Evolutionary conservation across 495 filamentous ascomycete species (phyloP), one percentile per base, ranked within the genome.

Genomic region (Xylaria bambusicola): DNA sequence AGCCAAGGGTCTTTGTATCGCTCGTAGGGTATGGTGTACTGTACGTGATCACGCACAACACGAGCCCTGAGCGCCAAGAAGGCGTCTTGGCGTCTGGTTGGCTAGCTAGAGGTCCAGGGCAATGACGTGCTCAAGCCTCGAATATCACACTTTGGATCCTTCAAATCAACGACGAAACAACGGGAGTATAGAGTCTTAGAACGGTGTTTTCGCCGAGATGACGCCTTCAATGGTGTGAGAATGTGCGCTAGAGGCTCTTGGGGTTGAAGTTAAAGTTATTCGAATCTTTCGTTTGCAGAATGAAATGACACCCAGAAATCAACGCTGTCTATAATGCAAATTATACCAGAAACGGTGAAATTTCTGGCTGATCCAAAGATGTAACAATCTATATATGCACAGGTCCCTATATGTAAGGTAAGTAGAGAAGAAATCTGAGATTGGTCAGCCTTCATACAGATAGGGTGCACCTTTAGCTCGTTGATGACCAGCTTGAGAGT

Each of bases 61-160:
- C 46, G 13, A 51, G 13, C 57, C 49, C 49, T 47, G 38, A 52
- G 29, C 40, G 49, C 36, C 56, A 42, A 58, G 49, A 50, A 21
- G 21, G 55, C 33, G 44, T 29, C 33, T 58, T 31, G 15, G 45
- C 33, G 44, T 29, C 33, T 58, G 45, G 55, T 58, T 58, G 55
- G 45, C 12, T 31, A 40, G 21, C 38, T 35, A 4, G 17, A 31
- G 24, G 9, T 29, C 47, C n/a, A 8, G 56, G 26, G 46, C 0
- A 40, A 10, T 46, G 48, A 21, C 49, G 57, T 53, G 46, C 40
- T 60, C 49, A 35, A 49, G 47, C 27, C 49, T 27, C 46, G 6
- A 40, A 45, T 52, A 40, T 55, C 4, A 18, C 29, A 46, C 27
- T 36, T 29, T 23, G 24, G 45, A 59, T 45, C 46, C 26, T 42